Conservation (phyloP, 345 rosid species). For the Rhizophora mangle region DNA sequence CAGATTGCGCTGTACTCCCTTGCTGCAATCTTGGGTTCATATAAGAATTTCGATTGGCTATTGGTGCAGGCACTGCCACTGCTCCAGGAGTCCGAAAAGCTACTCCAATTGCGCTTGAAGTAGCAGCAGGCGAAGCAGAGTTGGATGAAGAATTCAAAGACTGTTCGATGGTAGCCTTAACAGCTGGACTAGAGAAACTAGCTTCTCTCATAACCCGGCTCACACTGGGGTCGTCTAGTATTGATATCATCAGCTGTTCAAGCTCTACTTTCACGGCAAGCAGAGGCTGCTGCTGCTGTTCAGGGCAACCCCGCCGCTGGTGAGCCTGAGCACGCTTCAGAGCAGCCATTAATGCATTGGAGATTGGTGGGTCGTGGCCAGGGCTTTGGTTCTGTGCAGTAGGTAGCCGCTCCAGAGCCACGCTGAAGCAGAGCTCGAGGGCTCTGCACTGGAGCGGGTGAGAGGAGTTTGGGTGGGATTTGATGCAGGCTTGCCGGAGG, state of each 20-base stretch:
- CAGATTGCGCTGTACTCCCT: conserved; percentile 30
- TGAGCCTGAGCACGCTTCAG: conserved; percentile 97
- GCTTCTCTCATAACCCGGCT: conserved; percentile 98
- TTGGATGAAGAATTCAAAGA: conserved; percentile 46
- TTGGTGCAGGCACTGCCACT: conserved; percentile 17
- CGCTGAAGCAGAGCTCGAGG: conserved; percentile 97
- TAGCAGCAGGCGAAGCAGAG: conserved; percentile 32
- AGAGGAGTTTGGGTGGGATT: conserved; percentile 95
- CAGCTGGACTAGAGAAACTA: conserved; percentile 94
- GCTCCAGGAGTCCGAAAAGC: conserved; percentile 53
- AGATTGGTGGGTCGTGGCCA: conserved; percentile 73
- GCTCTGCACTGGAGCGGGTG: conserved; percentile 99
- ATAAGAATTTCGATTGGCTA: conserved; percentile 54
- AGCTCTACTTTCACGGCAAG: conserved; percentile 95
- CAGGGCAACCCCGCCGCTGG: conserved; percentile 97
- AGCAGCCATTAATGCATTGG: conserved; percentile 98
- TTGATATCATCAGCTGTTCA: conserved; percentile 91
- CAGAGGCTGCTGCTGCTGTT: conserved; percentile 96
- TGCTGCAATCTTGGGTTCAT: conserved; percentile 80
- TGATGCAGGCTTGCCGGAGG: conserved; percentile 95
- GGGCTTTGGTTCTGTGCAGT: conserved; percentile 46
- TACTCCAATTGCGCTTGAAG: conserved; percentile 44
- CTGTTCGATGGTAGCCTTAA: conserved; percentile 85
- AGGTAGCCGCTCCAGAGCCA: conserved; percentile 93
- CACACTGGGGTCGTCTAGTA: conserved; percentile 96